phyloP scores from a whole-genome alignment of 768 basidiomycete species.

The Rhodotorula diobovata region DNA sequence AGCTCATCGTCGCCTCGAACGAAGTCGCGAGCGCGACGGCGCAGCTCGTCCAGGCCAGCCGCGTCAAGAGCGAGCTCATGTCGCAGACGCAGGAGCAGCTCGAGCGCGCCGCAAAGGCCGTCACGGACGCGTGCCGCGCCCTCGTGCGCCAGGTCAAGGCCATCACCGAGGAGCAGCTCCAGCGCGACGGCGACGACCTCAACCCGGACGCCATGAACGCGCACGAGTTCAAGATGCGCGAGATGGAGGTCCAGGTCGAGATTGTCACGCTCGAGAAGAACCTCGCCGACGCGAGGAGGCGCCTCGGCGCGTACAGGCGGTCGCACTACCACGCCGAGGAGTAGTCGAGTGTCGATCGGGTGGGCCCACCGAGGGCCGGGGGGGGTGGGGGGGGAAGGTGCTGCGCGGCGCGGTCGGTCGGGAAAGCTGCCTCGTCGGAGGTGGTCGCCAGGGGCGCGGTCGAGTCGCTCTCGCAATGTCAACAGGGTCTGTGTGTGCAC shows the following conservation, averaged over 20 bases:
- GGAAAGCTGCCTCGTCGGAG: too few species aligned
- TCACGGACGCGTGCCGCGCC: conserved; percentile 94
- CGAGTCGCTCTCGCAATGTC: too few species aligned
- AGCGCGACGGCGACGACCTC: conserved; percentile 63
- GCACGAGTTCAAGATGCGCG: conserved; percentile 90
- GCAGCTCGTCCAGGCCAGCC: conserved; percentile 94
- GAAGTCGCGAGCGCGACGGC: conserved; percentile 96
- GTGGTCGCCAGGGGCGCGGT: too few species aligned
- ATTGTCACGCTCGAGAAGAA: conserved; percentile 96
- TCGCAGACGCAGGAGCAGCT: conserved; percentile 95
- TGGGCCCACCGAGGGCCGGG: too few species aligned
- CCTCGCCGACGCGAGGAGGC: conserved; percentile 56
- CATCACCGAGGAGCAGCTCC: conserved; percentile 71
- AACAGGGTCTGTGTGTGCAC: too few species aligned
- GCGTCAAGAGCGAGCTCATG: conserved; percentile 97
- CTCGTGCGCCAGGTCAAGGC: conserved; percentile 95
- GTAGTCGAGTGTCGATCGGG: background rate
- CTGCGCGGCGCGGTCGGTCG: too few species aligned
- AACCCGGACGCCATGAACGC: conserved; percentile 88
- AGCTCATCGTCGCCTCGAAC: conserved; percentile 99
- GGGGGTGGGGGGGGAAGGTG: too few species aligned
- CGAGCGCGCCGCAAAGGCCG: conserved; percentile 93
- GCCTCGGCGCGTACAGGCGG: conserved; percentile 41
- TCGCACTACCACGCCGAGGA: conserved; percentile 33
- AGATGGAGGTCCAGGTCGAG: conserved; percentile 99